phyloP scores from a whole-genome alignment of 2,329 filamentous ascomycete species.

The Fusarium annulatum region DNA sequence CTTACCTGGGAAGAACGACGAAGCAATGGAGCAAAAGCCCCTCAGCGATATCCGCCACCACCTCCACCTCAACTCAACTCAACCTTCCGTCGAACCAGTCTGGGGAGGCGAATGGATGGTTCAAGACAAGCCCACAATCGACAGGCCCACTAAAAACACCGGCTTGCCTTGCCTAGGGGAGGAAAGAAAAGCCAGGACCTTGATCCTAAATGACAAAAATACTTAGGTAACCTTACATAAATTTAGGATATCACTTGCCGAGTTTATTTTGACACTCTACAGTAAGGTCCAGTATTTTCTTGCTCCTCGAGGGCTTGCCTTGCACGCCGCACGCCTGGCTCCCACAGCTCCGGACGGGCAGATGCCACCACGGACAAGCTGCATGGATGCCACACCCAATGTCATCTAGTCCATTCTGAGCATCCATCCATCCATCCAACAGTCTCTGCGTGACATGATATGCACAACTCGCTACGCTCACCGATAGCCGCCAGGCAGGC shows the following conservation, averaged over 20 bases:
- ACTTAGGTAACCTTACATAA: no score
- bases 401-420: conserved; percentile 22
- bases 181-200: no score
- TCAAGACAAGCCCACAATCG: conserved; percentile 35
- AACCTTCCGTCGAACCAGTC: conserved; percentile 6
- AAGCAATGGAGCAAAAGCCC: neutral
- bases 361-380: conserved; percentile 37
- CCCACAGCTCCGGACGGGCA: conserved; percentile 40
- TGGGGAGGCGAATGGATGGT: conserved; percentile 32
- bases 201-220: no score
- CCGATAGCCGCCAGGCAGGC: conserved; percentile 33
- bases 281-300: no score
- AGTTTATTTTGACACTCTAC: no score
- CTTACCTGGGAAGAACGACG: neutral
- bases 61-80: conserved; percentile 6
- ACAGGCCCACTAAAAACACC: conserved; percentile 42
- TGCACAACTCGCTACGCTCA: conserved; percentile 39
- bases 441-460: conserved; percentile 43
- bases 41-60: neutral
- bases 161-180: conserved; percentile 8
- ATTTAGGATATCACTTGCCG: no score
- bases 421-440: conserved; percentile 24
- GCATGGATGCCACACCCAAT: conserved; percentile 35
- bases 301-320: neutral
- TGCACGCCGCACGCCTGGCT: conserved; percentile 25